A percentile compares a stretch with the other conserved stretches of the same genome.
Evolutionary conservation across 495 filamentous ascomycete genomes (phyloP).

Genomic region (Articulospora tetracladia): DNA sequence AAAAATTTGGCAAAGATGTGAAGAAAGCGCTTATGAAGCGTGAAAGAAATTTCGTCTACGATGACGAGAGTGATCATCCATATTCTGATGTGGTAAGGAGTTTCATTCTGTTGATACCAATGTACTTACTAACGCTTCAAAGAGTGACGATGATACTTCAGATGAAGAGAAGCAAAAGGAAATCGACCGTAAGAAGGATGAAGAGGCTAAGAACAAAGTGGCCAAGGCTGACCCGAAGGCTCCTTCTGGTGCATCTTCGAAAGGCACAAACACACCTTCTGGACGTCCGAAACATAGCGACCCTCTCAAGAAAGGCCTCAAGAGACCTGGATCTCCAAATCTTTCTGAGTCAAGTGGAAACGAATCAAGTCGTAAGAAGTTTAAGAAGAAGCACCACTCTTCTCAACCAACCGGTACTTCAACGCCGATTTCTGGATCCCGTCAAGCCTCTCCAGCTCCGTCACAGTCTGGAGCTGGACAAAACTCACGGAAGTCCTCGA

Average conservation of each 20-base stretch:
- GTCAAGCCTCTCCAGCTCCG: constrained; percentile 46
- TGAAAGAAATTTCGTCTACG: constrained; percentile 82
- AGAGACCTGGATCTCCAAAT: constrained; percentile 82
- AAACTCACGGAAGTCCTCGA: constrained; percentile 34
- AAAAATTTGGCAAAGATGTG: constrained; percentile 67
- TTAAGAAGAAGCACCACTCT: constrained; percentile 62
- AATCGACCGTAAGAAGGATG: constrained; percentile 51
- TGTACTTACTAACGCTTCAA: constrained; percentile 38
- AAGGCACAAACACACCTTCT: constrained; percentile 73
- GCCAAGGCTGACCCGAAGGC: constrained; percentile 36
- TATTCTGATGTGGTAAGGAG: constrained; percentile 55
- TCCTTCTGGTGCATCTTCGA: constrained; percentile 57
- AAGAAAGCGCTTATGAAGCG: constrained; percentile 76
- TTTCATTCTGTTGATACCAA: constrained; percentile 5
- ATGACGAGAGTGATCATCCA: constrained; percentile 75
- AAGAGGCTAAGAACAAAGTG: constrained; percentile 32
- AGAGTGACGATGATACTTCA: constrained; percentile 47
- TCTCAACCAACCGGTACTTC: constrained; percentile 43
- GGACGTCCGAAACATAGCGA: constrained; percentile 49
- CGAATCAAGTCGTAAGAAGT: constrained; percentile 85
- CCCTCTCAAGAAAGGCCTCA: constrained; percentile 64
- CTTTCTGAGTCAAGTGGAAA: constrained; percentile 85
- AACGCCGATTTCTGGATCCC: constrained; percentile 53
- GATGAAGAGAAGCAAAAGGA: constrained; percentile 71
- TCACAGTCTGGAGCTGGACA: constrained; percentile 25